Percentiles rank a stretch among this genome's conserved stretches.
Conservation (phyloP, 306 rosid species). For the Prosopis cineraria region DNA sequence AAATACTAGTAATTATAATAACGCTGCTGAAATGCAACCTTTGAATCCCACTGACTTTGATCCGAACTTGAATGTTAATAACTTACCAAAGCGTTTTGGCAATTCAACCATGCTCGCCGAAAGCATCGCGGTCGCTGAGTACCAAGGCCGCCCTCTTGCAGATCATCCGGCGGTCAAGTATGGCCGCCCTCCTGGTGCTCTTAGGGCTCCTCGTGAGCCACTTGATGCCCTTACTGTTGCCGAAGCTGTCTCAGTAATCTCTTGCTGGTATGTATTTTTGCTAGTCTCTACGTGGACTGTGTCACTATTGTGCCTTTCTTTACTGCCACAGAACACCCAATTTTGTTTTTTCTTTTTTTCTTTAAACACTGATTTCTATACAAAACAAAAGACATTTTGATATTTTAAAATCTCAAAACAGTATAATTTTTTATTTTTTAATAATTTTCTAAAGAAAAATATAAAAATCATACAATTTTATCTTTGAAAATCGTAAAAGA, state of each 20-base stretch:
- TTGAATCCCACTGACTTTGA: conserved; percentile 61
- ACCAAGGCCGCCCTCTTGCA: conserved; percentile 81
- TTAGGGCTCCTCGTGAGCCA: conserved; percentile 76
- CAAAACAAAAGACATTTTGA: too few species aligned
- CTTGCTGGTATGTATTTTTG: conserved; percentile 65
- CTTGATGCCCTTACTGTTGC: conserved; percentile 81
- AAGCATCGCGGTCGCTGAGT: conserved; percentile 68
- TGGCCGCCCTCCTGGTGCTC: conserved; percentile 75
- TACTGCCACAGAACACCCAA: neutral
- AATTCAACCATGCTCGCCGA: conserved; percentile 71
- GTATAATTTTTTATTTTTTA: too few species aligned
- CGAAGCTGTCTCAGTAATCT: conserved; percentile 79
- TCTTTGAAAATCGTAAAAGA: too few species aligned
- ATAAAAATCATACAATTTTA: too few species aligned
- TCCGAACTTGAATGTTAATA: conserved; percentile 62
- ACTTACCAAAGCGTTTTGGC: conserved; percentile 81
- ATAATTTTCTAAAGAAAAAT: too few species aligned
- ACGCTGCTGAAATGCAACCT: conserved; percentile 41
- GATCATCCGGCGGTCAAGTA: conserved; percentile 74
- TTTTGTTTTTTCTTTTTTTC: too few species aligned
- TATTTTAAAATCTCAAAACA: too few species aligned
- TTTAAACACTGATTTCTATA: too few species aligned
- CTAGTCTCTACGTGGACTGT: too few species aligned
- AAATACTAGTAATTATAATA: neutral
- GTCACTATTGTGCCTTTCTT: too few species aligned